Percentiles rank a stretch among this genome's conserved stretches.
These are phyloP conservation scores for Pleurozium schreberi DNA, from an alignment of 225 moss, liverwort and hornwort genomes.

Conservation along the genomic window DNA sequence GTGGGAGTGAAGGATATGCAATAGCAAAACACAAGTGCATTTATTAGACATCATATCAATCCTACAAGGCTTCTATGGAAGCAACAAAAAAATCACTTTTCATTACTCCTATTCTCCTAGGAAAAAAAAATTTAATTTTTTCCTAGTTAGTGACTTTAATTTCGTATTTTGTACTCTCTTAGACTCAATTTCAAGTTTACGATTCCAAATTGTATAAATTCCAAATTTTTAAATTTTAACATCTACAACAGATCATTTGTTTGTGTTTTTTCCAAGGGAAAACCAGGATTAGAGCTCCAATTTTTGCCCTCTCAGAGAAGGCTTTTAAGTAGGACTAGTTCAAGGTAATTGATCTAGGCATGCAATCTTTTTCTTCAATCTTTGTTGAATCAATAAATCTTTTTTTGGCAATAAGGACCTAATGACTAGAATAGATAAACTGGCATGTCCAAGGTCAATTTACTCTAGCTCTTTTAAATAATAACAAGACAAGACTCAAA, in stretches of 20 bases:
- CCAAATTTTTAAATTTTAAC: neutral
- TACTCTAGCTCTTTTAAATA: neutral
- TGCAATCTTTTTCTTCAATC: neutral
- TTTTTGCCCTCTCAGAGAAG: neutral
- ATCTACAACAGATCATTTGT: accelerated
- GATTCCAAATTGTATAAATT: neutral
- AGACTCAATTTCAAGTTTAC: neutral
- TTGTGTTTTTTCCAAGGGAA: neutral
- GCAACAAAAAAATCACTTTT: neutral
- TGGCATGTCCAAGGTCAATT: accelerated
- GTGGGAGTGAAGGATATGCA: neutral
- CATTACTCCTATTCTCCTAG: accelerated
- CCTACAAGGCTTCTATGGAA: accelerated
- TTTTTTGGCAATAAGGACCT: accelerated
- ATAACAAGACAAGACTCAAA: neutral
- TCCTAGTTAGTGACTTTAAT: neutral
- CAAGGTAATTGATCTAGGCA: accelerated
- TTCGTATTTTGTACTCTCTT: neutral
- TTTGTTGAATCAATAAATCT: neutral
- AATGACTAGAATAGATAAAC: neutral
- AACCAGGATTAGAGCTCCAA: neutral
- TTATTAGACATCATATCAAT: neutral
- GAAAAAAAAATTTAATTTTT: accelerated
- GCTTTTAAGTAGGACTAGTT: neutral
- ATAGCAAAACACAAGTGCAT: accelerated